These are phyloP conservation scores for Euphorbia lathyris DNA, from an alignment of 345 rosid genomes.

Conservation along the genomic window DNA sequence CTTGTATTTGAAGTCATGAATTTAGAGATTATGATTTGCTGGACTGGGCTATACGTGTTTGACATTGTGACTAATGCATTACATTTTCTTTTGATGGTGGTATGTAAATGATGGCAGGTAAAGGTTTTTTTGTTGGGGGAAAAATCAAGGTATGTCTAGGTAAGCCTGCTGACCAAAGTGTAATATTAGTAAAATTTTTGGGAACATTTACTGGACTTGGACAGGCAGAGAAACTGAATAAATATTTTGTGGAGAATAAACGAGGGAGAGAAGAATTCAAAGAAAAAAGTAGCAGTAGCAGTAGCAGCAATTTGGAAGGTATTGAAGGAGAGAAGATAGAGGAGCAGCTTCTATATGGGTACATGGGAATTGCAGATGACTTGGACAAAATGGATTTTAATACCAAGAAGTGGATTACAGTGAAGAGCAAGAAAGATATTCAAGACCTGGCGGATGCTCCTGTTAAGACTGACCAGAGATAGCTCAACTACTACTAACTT, in stretches of 20 bases:
- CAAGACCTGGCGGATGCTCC: slow-evolving; percentile 58
- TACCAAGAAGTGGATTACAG: slow-evolving; percentile 36
- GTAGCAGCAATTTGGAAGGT: slow-evolving; percentile 12
- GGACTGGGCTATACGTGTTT: not conserved
- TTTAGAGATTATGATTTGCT: not conserved
- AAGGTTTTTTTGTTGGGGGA: slow-evolving; percentile 48
- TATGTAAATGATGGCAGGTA: slow-evolving; percentile 27
- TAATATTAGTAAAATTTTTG: slow-evolving; percentile 45
- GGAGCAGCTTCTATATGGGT: slow-evolving; percentile 44
- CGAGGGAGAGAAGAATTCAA: slow-evolving; percentile 45
- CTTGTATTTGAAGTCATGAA: not conserved
- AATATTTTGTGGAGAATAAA: slow-evolving; percentile 39
- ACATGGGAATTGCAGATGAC: slow-evolving; percentile 55
- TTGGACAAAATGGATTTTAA: slow-evolving; percentile 49
- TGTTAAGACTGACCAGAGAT: slow-evolving; percentile 36
- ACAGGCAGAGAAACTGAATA: slow-evolving; percentile 44
- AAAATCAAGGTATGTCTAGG: slow-evolving; percentile 51
- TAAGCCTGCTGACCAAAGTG: slow-evolving; percentile 54
- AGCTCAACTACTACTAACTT: slow-evolving; percentile 3
- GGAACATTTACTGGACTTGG: slow-evolving; percentile 48
- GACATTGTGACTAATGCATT: not conserved
- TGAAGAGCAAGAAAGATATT: slow-evolving; percentile 58
- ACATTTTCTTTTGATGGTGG: not conserved
- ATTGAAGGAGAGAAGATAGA: slow-evolving; percentile 29
- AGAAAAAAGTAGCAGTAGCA: slow-evolving; percentile 14